Percentiles rank a stretch among this genome's conserved stretches.
These are phyloP conservation scores for Euphrasia confusa DNA, from an alignment of 257 asterid species.

Conservation along the genomic window DNA sequence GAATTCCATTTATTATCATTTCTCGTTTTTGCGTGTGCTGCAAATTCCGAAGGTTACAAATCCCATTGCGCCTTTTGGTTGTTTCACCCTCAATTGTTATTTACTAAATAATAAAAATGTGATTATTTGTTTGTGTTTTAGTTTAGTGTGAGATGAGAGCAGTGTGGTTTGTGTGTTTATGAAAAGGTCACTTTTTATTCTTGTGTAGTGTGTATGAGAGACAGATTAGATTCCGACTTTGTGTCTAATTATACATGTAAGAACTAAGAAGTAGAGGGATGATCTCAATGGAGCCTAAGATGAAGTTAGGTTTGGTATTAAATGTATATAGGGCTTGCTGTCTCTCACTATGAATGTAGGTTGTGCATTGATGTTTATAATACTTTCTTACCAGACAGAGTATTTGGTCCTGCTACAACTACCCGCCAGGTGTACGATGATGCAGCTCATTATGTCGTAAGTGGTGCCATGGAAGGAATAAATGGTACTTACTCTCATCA, in stretches of 20 bases:
- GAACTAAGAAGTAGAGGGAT: background rate
- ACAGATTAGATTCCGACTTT: background rate
- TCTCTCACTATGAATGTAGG: background rate
- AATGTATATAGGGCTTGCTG: background rate
- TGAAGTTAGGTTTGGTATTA: slow-evolving; percentile 9
- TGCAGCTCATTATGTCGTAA: slow-evolving; percentile 77
- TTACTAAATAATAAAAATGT: background rate
- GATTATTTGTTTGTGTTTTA: no score
- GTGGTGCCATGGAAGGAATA: slow-evolving; percentile 83
- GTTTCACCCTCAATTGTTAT: background rate
- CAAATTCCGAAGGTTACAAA: background rate
- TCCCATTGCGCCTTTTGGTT: background rate
- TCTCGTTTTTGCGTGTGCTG: background rate
- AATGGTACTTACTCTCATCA: slow-evolving; percentile 46
- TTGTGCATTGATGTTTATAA: slow-evolving; percentile 12
- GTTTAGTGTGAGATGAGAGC: background rate
- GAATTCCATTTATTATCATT: background rate
- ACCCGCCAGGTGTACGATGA: slow-evolving; percentile 81
- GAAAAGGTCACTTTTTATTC: background rate
- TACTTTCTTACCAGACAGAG: slow-evolving; percentile 48
- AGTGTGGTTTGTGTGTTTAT: background rate
- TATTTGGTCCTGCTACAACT: slow-evolving; percentile 95
- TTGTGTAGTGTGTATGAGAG: background rate
- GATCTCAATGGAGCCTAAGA: background rate
- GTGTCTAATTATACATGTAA: background rate